Conservation (phyloP, 2,329 filamentous ascomycete genomes). For the Zopfia rhizophila region DNA sequence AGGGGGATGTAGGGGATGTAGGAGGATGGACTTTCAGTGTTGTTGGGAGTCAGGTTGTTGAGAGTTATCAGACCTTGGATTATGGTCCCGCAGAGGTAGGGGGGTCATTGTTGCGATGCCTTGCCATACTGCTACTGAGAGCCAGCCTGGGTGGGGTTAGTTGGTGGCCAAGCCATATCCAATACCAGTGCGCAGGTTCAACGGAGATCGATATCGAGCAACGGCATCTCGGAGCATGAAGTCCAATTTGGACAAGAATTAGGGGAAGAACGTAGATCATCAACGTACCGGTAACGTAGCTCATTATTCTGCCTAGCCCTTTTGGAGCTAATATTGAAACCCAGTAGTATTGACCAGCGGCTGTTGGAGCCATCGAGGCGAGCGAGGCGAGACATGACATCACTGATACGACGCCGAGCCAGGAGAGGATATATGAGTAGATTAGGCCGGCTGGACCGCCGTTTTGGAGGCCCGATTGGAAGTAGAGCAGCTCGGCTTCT, state of each 20-base stretch:
- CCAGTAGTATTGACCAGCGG: constrained; percentile 33
- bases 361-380: constrained; percentile 27
- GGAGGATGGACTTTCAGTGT: too few species aligned
- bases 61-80: constrained; percentile 31
- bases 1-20: too few species aligned
- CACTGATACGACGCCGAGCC: constrained; percentile 5
- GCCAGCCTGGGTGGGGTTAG: constrained; percentile 40
- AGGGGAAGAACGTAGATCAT: background rate
- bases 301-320: constrained; percentile 43
- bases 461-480: constrained; percentile 5
- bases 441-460: constrained; percentile 17
- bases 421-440: constrained; percentile 15
- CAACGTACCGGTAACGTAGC: constrained; percentile 38
- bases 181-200: too few species aligned
- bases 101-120: constrained; percentile 30
- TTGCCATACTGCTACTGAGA: constrained; percentile 46
- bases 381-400: constrained; percentile 11
- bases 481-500: constrained; percentile 12
- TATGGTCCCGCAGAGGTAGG: constrained; percentile 8
- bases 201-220: too few species aligned
- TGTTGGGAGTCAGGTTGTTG: constrained; percentile 42
- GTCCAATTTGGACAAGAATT: background rate
- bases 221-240: constrained; percentile 42
- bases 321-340: constrained; percentile 47
- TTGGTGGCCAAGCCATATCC: background rate